phyloP scores from a whole-genome alignment of 2,329 filamentous ascomycete genomes.

The Xylariales sp. region DNA sequence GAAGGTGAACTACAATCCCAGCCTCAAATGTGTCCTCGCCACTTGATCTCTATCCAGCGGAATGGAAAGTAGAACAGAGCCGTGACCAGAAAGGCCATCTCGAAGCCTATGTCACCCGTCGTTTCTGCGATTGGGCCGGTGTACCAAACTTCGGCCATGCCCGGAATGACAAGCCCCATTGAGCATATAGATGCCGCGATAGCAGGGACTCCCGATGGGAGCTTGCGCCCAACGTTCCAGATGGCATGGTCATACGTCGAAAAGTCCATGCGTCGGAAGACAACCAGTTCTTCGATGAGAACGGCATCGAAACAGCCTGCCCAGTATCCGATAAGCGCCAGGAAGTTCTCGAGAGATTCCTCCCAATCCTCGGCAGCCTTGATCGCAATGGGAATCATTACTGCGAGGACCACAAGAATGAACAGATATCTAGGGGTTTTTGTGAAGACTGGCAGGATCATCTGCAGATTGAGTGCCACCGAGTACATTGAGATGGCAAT shows the following conservation, averaged over 20 bases:
- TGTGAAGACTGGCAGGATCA: conserved; percentile 33
- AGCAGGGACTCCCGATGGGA: conserved; percentile 45
- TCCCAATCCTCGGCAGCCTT: conserved; percentile 35
- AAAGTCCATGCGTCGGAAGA: conserved; percentile 42
- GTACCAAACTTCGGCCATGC: conserved; percentile 40
- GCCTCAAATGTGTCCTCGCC: conserved; percentile 26
- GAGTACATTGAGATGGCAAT: conserved; percentile 35
- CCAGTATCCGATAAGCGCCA: conserved; percentile 43
- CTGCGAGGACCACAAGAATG: conserved; percentile 31
- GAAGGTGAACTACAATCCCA: too few relatives aligned
- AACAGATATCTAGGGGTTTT: conserved; percentile 37
- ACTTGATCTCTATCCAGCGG: conserved; percentile 39
- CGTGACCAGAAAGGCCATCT: conserved; percentile 39
- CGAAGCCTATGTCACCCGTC: conserved; percentile 42
- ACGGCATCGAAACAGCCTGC: conserved; percentile 36
- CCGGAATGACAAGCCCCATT: conserved; percentile 39
- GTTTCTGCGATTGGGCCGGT: conserved; percentile 36
- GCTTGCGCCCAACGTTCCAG: conserved; percentile 40
- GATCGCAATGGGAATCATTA: conserved; percentile 38
- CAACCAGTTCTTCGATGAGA: conserved; percentile 39
- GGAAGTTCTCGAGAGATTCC: conserved; percentile 37
- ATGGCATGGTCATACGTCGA: conserved; percentile 39
- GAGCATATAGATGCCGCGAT: conserved; percentile 40
- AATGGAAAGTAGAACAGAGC: conserved; percentile 43
- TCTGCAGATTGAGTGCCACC: conserved; percentile 34